These are phyloP conservation scores for Sporothrix brasiliensis DNA, from an alignment of 2,329 filamentous ascomycete species.

Conservation along the genomic window DNA sequence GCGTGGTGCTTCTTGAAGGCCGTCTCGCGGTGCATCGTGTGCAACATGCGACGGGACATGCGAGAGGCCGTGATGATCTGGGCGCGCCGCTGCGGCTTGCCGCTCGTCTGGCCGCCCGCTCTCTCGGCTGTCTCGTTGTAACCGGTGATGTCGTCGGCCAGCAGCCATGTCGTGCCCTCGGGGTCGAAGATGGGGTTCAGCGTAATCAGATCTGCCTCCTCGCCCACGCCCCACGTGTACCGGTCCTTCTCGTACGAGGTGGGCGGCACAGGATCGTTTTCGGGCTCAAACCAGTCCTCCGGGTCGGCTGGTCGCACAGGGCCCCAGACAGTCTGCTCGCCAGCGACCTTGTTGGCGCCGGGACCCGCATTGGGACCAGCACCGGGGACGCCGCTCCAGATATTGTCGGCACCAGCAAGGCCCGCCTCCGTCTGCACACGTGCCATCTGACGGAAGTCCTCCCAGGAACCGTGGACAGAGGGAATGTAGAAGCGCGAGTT, in stretches of 20 bases:
- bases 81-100: slow-evolving; percentile 71
- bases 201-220: slow-evolving; percentile 89
- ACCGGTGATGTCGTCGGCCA: slow-evolving; percentile 80
- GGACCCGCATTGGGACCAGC: slow-evolving; percentile 42
- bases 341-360: slow-evolving; percentile 41
- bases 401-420: slow-evolving; percentile 64
- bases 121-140: slow-evolving; percentile 63
- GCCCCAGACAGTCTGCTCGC: slow-evolving; percentile 77
- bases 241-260: slow-evolving; percentile 75
- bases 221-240: slow-evolving; percentile 83
- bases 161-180: slow-evolving; percentile 80
- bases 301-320: slow-evolving; percentile 70
- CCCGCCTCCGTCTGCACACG: slow-evolving; percentile 75
- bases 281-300: slow-evolving; percentile 71
- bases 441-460: slow-evolving; percentile 77
- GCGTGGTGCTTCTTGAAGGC: slow-evolving; percentile 82
- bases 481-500: slow-evolving; percentile 78
- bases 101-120: slow-evolving; percentile 47
- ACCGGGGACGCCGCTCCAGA: slow-evolving; percentile 62
- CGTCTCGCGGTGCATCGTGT: slow-evolving; percentile 90
- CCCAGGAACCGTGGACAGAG: slow-evolving; percentile 74
- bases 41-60: slow-evolving; percentile 76
- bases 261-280: slow-evolving; percentile 74
- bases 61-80: slow-evolving; percentile 88
- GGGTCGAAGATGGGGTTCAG: slow-evolving; percentile 93